These are phyloP conservation scores for Suhomyces ambrosiae DNA, from an alignment of 1,139 yeast genomes.

Conservation along the genomic window DNA sequence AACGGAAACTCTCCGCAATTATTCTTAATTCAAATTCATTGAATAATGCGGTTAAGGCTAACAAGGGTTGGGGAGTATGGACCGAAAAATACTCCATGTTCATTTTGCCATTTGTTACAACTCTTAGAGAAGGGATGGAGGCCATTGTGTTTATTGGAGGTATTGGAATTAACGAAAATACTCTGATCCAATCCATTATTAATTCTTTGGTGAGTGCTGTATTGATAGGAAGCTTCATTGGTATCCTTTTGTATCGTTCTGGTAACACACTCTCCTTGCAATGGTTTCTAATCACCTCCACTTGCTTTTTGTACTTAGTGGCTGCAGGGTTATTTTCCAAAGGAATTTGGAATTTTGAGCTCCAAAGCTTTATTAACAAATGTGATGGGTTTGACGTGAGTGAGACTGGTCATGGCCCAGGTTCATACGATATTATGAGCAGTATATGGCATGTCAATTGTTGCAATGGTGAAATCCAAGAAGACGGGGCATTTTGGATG, in stretches of 20 bases:
- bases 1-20: constrained; percentile 51
- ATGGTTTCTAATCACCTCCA: constrained; percentile 42
- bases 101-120: constrained; percentile 47
- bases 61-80: constrained; percentile 7
- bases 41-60: constrained; percentile 8
- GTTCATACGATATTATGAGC: constrained; percentile 42
- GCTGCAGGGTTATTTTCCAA: constrained; percentile 51
- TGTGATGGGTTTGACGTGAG: constrained; percentile 51
- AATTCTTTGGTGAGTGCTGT: constrained; percentile 36
- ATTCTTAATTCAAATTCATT: constrained; percentile 13
- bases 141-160: constrained; percentile 53
- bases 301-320: constrained; percentile 45
- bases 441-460: constrained; percentile 54
- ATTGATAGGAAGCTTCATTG: constrained; percentile 37
- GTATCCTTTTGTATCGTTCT: constrained; percentile 40
- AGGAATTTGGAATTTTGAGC: constrained; percentile 50
- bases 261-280: constrained; percentile 46
- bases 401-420: constrained; percentile 53
- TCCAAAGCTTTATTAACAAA: constrained; percentile 41
- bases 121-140: constrained; percentile 51
- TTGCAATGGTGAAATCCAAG: constrained; percentile 43
- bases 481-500: constrained; percentile 49
- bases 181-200: constrained; percentile 35
- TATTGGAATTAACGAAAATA: constrained; percentile 47
- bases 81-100: constrained; percentile 43